Base-by-base conservation (phyloP, 345 rosid species). In the Acer campestre region DNA sequence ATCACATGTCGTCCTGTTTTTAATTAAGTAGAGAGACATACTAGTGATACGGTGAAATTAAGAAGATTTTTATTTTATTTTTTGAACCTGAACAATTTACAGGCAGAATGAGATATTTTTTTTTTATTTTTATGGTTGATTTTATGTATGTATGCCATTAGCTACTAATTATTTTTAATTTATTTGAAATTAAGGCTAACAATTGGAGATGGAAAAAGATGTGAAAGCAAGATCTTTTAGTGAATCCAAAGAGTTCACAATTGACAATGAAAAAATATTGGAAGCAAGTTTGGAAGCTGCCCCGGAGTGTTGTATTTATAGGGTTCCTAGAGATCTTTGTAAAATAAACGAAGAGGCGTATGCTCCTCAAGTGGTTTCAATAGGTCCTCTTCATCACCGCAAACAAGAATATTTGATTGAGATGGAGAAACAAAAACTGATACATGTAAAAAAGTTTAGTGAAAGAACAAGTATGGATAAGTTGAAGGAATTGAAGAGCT, bases 301-400 rank as follows among this genome's bases (percentile, higher is more conserved):
- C 5, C n/a, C 44, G 16, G 42, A 31, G 13, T 67, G 53, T 44
- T 68, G 58, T 14, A 68, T 68, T 14, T 68, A 68, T 22, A 44
- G 4, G 14, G 71, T 68, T 68, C 71, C 71, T 20, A 22, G 29
- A 23, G 75, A 78, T 55, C 66, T 74, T 22, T 70, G 79, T 11
- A 58, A 76, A n/a, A 58, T 46, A 48, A 78, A 66, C 0, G 71
- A 35, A 11, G 79, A 74, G 25, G 72, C 77, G 29, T 74, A 78
- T 61, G 78, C 82, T 42, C 82, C 79, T 22, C 75, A 80, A 0
- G 38, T 75, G 49, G 18, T 80, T 51, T 80, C 82, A 11, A 63
- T 80, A 8, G 82, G 79, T 6, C 82, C 79, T 38, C 12, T n/a
- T 23, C 71, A 68, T 51, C 55, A 46, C 9, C 31, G n/a, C 27